Evolutionary conservation across 2,329 filamentous ascomycete genomes (phyloP).

Genomic region (Paraphaeosphaeria sporulosa): DNA sequence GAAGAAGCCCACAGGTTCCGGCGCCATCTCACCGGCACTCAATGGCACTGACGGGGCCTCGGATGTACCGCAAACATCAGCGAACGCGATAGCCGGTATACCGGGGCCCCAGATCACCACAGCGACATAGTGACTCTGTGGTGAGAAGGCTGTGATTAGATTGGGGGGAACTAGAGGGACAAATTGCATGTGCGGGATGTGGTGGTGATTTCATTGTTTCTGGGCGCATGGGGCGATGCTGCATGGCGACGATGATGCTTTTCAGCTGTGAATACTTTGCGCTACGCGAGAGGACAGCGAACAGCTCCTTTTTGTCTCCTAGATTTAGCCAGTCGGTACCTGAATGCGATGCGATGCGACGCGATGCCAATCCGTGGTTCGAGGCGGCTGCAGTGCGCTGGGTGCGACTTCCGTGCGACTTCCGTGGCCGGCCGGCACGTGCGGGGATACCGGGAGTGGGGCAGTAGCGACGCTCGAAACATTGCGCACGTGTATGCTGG

Average conservation of each 20-base stretch:
- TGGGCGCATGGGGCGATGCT: slow-evolving; percentile 1
- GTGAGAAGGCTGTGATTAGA: neutral
- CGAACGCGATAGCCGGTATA: slow-evolving; percentile 5
- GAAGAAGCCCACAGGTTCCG: slow-evolving; percentile 49
- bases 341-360: slow-evolving; percentile 4
- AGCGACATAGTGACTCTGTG: neutral
- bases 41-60: slow-evolving; percentile 36
- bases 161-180: neutral
- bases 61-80: neutral
- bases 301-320: neutral
- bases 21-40: slow-evolving; percentile 41
- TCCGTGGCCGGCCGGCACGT: neutral
- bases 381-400: neutral
- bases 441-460: slow-evolving; percentile 2
- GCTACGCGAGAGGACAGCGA: slow-evolving; percentile 1
- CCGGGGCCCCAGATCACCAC: neutral
- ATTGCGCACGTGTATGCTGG: neutral
- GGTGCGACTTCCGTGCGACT: too few relatives aligned
- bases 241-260: slow-evolving; percentile 11
- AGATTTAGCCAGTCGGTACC: neutral
- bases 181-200: slow-evolving; percentile 14
- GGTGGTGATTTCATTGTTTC: slow-evolving; percentile 2
- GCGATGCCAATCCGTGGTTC: neutral
- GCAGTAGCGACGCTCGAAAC: neutral
- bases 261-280: slow-evolving; percentile 17